Percentiles rank a stretch among this genome's conserved stretches.
phyloP scores from a whole-genome alignment of 495 filamentous ascomycete genomes.

The Penicillium lagena region DNA sequence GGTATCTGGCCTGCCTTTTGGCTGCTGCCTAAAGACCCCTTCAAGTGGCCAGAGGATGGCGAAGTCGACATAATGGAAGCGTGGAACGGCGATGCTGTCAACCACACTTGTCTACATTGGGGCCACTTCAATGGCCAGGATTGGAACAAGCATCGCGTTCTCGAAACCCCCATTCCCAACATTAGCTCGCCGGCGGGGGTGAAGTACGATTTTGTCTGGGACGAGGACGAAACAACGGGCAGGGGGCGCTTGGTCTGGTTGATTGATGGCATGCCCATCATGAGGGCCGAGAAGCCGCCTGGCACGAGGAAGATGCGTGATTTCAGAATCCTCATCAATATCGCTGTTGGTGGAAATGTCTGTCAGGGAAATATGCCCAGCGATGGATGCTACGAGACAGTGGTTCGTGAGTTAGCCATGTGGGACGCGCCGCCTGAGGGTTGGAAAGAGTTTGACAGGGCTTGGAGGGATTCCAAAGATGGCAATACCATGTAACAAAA shows the following conservation, averaged over 20 bases:
- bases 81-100: conserved; percentile 23
- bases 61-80: conserved; percentile 23
- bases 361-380: conserved; percentile 22
- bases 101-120: conserved; percentile 24
- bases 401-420: conserved; percentile 23
- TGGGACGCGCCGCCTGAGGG: conserved; percentile 22
- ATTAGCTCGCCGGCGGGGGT: conserved; percentile 18
- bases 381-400: conserved; percentile 20
- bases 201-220: conserved; percentile 23
- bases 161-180: conserved; percentile 20
- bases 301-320: conserved; percentile 25
- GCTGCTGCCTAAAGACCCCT: conserved; percentile 27
- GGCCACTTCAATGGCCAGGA: conserved; percentile 21
- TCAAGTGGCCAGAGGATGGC: conserved; percentile 25
- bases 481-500: conserved; percentile 22
- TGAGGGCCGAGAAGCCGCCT: conserved; percentile 22
- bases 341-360: conserved; percentile 24
- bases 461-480: conserved; percentile 16
- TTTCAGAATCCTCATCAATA: conserved; percentile 24
- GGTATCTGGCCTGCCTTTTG: conserved; percentile 27
- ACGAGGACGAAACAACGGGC: conserved; percentile 19
- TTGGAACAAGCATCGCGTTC: conserved; percentile 25
- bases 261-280: conserved; percentile 20
- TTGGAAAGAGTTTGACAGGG: conserved; percentile 19
- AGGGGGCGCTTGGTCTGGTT: conserved; percentile 19